Evolutionary conservation across 169 alveolate genomes (phyloP).

Genomic region (Cystoisospora suis): DNA sequence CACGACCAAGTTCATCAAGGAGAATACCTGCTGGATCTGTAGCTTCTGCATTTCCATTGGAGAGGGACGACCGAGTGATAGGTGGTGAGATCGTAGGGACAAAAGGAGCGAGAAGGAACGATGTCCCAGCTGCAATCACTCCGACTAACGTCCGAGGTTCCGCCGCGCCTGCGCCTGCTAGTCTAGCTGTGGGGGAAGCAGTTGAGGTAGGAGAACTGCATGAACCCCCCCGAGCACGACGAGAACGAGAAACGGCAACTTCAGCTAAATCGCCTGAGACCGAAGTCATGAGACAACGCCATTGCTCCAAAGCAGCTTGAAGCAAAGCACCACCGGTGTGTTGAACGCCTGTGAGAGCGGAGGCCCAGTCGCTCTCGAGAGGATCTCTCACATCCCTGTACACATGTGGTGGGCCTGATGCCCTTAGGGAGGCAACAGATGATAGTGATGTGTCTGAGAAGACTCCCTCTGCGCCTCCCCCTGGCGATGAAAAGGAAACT

Average conservation of each 20-base stretch:
- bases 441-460: no score
- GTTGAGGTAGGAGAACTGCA: not conserved
- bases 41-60: not conserved
- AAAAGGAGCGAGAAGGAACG: slow-evolving; percentile 19
- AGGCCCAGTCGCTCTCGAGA: slow-evolving; percentile 12
- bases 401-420: no score
- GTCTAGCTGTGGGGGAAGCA: slow-evolving; percentile 23
- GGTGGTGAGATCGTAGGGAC: not conserved
- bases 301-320: slow-evolving; percentile 25
- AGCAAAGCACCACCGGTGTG: not conserved
- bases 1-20: no score
- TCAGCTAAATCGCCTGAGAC: not conserved
- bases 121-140: slow-evolving; percentile 18
- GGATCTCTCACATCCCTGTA: no score
- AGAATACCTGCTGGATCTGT: not conserved
- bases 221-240: not conserved
- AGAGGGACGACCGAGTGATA: no score
- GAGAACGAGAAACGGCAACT: not conserved
- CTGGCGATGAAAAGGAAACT: no score
- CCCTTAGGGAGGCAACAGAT: no score
- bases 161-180: slow-evolving; percentile 50
- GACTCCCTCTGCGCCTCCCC: no score
- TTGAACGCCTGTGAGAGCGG: not conserved
- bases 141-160: slow-evolving; percentile 39
- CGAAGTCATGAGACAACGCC: not conserved